Evolutionary conservation across 495 filamentous ascomycete species (phyloP), one percentile per base, ranked within the genome.

Genomic region (Trichoderma virens): DNA sequence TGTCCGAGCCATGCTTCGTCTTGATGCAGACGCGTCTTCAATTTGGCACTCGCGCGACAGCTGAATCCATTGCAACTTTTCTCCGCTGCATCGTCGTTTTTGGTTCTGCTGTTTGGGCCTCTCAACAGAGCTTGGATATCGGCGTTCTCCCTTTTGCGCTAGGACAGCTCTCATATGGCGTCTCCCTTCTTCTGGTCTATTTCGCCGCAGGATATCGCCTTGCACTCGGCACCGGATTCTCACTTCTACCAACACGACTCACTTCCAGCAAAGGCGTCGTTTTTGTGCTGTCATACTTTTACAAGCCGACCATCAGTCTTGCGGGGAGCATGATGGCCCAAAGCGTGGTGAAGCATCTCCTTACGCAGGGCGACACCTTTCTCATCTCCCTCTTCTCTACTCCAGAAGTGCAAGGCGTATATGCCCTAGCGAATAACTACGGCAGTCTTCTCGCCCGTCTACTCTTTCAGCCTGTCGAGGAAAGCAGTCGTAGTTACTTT

Each of bases 381-480:
- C 83, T 98, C 34, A 88, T 99, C 38, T 83, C 89, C 31, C 75
- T 84, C 60, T 78, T 98, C 64, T 86, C 91, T 28, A 84, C 87
- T 2, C 81, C 91, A 5, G 78, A 82, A 41, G 89, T 91, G 13
- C 93, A 98, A 76, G 94, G 94, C n/a, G 86, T 91, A 20, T 99
- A 98, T 74, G 89, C 92, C 0, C 80, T 99, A 3, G 94, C 93
- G 32, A 87, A 90, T 61, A 97, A 97, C 71, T 99, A 99, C 78
- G 94, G 95, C 45, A 89, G 91, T 8, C 84, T 99, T 2, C 74
- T 95, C 61, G 94, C 95, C 3, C 88, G 94, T 14, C 84, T 97
- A 64, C 75, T 99, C 63, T 94, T 99, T 73, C 94, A 97, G 69
- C 94, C 94, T 11, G 84, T 98, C 68, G 94, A 99, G 70, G 95